Percentiles rank a stretch among this genome's conserved stretches.
Evolutionary conservation across 192 early-diverging fungal genomes (phyloP).

Genomic region (Gonapodya prolifera): DNA sequence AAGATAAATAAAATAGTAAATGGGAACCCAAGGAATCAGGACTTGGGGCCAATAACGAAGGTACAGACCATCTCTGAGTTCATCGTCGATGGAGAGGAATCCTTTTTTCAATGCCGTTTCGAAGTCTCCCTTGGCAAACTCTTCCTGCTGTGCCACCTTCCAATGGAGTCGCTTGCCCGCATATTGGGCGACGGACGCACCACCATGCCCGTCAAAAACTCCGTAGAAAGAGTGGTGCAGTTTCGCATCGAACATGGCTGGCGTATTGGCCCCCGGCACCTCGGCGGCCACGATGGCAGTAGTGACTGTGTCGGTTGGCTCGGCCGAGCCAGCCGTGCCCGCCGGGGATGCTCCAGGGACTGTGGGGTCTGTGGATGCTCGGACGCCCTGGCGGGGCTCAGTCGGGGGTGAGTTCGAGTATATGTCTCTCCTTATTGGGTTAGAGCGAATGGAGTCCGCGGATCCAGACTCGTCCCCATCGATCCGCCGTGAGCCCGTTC

Average conservation of each 20-base stretch:
- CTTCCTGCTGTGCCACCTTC: constrained; percentile 44
- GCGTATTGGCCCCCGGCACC: background rate
- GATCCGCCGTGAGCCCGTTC: background rate
- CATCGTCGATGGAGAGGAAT: constrained; percentile 66
- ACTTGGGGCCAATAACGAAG: background rate
- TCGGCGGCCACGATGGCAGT: background rate
- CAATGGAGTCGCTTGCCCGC: constrained; percentile 66
- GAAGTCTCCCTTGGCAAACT: constrained; percentile 59
- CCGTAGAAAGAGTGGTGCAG: constrained; percentile 10
- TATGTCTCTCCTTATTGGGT: background rate
- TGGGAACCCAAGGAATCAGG: background rate
- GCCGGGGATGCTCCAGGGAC: background rate
- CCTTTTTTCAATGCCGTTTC: constrained; percentile 66
- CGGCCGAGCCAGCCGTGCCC: background rate
- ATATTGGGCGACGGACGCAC: constrained; percentile 56
- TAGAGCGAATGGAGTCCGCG: background rate
- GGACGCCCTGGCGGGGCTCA: background rate
- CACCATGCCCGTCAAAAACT: constrained; percentile 10
- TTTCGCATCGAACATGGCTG: constrained; percentile 1
- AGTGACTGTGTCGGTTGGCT: background rate
- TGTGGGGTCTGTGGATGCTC: background rate
- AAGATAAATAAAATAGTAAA: constrained; percentile 3
- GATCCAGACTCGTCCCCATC: background rate
- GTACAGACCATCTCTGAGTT: constrained; percentile 51
- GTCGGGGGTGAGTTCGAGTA: background rate